Conservation (phyloP, 176 grass and related monocot genomes). For the Oryza meyeriana region DNA sequence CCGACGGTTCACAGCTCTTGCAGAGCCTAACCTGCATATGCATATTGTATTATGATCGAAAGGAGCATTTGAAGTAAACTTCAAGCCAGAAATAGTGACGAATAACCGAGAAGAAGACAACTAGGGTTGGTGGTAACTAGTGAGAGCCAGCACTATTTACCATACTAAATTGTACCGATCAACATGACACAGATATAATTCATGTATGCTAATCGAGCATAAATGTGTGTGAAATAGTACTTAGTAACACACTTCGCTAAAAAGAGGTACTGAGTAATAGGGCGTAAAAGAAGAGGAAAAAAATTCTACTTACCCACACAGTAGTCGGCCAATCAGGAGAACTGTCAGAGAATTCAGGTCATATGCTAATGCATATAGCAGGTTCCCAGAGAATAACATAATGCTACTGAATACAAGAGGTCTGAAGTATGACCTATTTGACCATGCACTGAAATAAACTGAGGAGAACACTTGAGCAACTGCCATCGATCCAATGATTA, state of each 20-base stretch:
- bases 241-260: not conserved
- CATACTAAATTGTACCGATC: not conserved
- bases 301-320: constrained; percentile 61
- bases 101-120: not conserved
- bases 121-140: not conserved
- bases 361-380: constrained; percentile 79
- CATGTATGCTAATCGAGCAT: not conserved
- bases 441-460: constrained; percentile 90
- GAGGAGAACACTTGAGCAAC: constrained; percentile 86
- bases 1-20: constrained; percentile 87
- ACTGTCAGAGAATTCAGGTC: constrained; percentile 64
- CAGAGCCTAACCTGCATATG: constrained; percentile 81
- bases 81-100: not conserved
- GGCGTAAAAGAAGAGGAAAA: not conserved
- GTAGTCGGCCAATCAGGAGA: constrained; percentile 63
- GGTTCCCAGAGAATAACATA: constrained; percentile 65
- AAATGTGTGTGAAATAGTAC: not conserved
- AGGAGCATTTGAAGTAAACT: constrained; percentile 1
- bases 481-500: constrained; percentile 93
- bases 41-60: constrained; percentile 12
- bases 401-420: constrained; percentile 85
- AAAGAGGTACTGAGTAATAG: not conserved
- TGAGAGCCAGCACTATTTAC: not conserved
- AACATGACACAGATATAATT: not conserved
- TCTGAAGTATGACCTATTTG: constrained; percentile 77